Percentiles rank a stretch among this genome's conserved stretches.
Evolutionary conservation across 2,329 filamentous ascomycete species (phyloP).

Genomic region (Hymenoscyphus fraxineus): DNA sequence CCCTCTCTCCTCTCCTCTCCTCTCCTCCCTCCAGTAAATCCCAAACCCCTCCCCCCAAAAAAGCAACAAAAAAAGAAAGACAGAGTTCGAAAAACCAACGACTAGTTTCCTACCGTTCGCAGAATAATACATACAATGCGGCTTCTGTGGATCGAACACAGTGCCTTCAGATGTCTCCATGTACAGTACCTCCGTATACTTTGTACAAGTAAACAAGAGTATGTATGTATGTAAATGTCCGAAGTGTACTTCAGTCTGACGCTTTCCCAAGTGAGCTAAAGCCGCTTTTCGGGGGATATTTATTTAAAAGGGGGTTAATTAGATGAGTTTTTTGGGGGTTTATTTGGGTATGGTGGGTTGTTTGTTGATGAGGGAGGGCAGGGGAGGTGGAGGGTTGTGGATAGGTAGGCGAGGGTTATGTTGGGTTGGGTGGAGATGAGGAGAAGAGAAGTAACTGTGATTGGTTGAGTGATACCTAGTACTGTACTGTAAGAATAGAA

Average conservation of each 20-base stretch:
- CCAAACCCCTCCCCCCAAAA: too few species aligned
- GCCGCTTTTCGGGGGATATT: neutral
- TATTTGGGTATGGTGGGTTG: too few species aligned
- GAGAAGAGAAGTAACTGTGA: too few species aligned
- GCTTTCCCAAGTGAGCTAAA: conserved; percentile 13
- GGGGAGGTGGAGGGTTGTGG: too few species aligned
- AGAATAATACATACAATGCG: neutral
- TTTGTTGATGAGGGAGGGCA: too few species aligned
- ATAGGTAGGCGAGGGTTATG: too few species aligned
- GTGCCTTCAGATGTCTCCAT: conserved; percentile 8
- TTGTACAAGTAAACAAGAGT: neutral
- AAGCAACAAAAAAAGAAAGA: neutral
- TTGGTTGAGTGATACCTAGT: neutral
- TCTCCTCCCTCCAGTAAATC: too few species aligned
- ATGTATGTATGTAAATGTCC: neutral
- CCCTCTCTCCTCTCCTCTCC: too few species aligned
- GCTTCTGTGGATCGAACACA: conserved; percentile 13
- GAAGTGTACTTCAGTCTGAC: conserved; percentile 11
- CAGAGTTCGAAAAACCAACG: neutral
- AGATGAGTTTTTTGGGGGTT: too few species aligned
- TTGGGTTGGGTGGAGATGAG: too few species aligned
- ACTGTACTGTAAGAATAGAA: neutral
- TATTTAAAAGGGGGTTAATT: too few species aligned
- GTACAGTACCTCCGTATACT: too few species aligned
- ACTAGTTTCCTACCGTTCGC: conserved; percentile 2